Evolutionary conservation across 345 rosid species (phyloP), one percentile per base, ranked within the genome.

Genomic region (Chamaenerion angustifolium): DNA sequence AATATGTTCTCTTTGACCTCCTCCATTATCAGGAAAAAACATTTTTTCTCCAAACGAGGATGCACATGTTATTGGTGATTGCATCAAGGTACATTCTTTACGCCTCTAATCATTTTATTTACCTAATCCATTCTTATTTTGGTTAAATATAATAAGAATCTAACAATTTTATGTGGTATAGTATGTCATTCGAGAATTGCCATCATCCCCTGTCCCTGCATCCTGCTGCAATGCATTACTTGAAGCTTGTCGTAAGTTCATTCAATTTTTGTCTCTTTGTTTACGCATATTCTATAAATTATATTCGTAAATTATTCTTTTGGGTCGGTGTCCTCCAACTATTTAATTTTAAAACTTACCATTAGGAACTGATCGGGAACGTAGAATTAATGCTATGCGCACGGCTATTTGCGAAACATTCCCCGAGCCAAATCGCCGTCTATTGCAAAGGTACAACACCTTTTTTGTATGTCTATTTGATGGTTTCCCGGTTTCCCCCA

Each of bases 201-300:
- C 98, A 48, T 92, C 98, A 48, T 84, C 96, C 71, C 98, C 98
- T 8, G 95, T 92, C 56, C 98, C 98, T 53, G 94, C 96, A 62
- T 82, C 96, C 42, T 92, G 98, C 72, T 92, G 98, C 78, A 82
- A 78, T 52, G 98, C 96, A 16, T 82, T 92, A 49, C 75, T 92
- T 25, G 85, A 82, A 75, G 88, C 98, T 58, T 82, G 82, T 75
- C 82, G 98, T 85, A 84, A 92, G 96, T 47, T 61, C 43, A 55
- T 54, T 12, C 13, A 11, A 17, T 27, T 35, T 14, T 31, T 8
- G 15, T 49, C 40, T 49, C 53, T 25, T 49, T 23, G 27, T 23
- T 23, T 23, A 23, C 27, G 2, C 27, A 31, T 31, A 31, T 31
- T 3, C 8, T 4, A 31, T 31, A 31, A 31, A 31, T 31, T 7